Percentiles rank a stretch among this genome's conserved stretches.
phyloP scores from a whole-genome alignment of 2,329 filamentous ascomycete species.

The Hypoxylon sp. region DNA sequence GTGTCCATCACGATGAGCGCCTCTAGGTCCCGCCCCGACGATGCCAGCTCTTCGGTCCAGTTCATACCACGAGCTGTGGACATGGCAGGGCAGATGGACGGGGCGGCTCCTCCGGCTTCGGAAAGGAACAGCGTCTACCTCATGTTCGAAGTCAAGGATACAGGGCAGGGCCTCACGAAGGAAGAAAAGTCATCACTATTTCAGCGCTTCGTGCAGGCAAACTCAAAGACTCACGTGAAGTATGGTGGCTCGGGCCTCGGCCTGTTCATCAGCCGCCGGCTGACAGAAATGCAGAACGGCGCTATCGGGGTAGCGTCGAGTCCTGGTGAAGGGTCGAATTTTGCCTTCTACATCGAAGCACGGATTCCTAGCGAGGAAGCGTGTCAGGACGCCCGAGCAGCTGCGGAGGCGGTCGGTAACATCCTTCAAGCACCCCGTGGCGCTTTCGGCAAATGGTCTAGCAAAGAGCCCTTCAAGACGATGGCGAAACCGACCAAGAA shows the following conservation, averaged over 20 bases:
- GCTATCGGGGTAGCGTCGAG: constrained; percentile 75
- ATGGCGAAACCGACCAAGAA: constrained; percentile 25
- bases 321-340: constrained; percentile 72
- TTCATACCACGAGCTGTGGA: constrained; percentile 68
- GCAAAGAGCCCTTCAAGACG: constrained; percentile 16
- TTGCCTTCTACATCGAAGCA: constrained; percentile 74
- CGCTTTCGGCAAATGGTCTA: constrained; percentile 8
- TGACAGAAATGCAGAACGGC: constrained; percentile 78
- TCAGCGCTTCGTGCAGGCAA: constrained; percentile 72
- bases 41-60: constrained; percentile 59
- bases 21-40: constrained; percentile 52
- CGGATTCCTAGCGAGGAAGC: constrained; percentile 51
- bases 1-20: constrained; percentile 60
- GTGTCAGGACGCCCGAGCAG: constrained; percentile 52
- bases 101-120: constrained; percentile 49
- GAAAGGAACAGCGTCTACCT: constrained; percentile 68
- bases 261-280: constrained; percentile 76
- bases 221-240: constrained; percentile 72
- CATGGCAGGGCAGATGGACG: constrained; percentile 66
- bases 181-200: constrained; percentile 72
- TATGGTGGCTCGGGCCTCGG: constrained; percentile 75
- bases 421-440: constrained; percentile 38
- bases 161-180: constrained; percentile 67
- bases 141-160: constrained; percentile 74
- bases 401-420: constrained; percentile 46